phyloP scores from a whole-genome alignment of 805 yeast genomes.

The Lipomyces spencermartinsiae region DNA sequence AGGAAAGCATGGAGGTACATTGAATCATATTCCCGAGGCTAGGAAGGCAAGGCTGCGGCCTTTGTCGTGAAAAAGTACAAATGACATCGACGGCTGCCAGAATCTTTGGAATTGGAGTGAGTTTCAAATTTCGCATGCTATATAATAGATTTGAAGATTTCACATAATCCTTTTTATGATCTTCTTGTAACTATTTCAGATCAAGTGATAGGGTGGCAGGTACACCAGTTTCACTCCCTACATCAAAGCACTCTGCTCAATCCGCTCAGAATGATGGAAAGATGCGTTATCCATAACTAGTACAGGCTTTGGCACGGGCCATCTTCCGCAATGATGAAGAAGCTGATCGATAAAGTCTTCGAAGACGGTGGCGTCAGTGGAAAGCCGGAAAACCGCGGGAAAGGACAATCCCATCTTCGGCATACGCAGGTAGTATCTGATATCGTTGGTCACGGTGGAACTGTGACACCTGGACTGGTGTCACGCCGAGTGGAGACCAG shows the following conservation, averaged over 20 bases:
- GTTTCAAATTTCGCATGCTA: background rate
- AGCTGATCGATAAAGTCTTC: conserved; percentile 4
- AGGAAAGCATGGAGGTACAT: background rate
- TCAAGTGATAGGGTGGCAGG: no score
- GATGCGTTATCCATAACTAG: no score
- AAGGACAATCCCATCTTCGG: background rate
- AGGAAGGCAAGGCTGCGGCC: background rate
- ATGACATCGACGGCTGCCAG: background rate
- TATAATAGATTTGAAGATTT: background rate
- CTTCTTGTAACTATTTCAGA: no score
- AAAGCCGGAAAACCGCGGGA: background rate
- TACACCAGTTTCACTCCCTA: no score
- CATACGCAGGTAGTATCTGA: background rate
- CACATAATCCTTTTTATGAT: no score
- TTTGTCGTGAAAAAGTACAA: background rate
- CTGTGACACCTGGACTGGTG: no score
- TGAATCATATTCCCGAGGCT: background rate
- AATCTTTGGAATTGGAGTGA: background rate
- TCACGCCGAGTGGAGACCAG: no score
- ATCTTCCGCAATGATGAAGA: background rate
- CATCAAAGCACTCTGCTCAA: no score
- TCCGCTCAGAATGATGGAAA: no score
- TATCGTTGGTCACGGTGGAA: background rate
- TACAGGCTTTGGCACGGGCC: no score
- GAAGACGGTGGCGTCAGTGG: background rate